These are phyloP conservation scores for Poa annua DNA, from an alignment of 176 grass and related monocot species.

Conservation along the genomic window DNA sequence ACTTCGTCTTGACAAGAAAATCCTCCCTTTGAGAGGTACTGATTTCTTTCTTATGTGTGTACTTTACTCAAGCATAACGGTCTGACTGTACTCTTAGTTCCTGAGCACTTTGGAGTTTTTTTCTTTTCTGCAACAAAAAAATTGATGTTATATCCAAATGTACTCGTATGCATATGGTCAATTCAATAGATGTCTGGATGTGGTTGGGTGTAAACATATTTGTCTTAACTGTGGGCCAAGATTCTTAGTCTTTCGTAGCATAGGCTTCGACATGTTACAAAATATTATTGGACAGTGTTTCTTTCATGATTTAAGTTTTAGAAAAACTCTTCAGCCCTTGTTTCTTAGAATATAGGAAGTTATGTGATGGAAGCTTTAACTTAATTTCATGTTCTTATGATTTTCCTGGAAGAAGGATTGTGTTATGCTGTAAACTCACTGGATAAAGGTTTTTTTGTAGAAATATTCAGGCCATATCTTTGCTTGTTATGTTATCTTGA, in stretches of 20 bases:
- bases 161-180: neutral
- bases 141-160: neutral
- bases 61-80: neutral
- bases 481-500: neutral
- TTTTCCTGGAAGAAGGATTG: slow-evolving; percentile 1
- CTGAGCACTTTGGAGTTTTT: neutral
- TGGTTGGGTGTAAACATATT: neutral
- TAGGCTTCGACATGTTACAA: neutral
- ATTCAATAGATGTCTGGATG: slow-evolving; percentile 13
- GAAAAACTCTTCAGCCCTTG: neutral
- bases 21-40: slow-evolving; percentile 43
- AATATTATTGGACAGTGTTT: neutral
- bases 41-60: neutral
- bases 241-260: neutral
- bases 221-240: neutral
- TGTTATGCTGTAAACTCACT: neutral
- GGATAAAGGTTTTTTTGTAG: neutral
- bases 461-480: neutral
- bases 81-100: neutral
- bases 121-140: neutral
- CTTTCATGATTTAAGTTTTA: neutral
- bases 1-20: slow-evolving; percentile 34
- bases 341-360: neutral
- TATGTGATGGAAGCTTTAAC: neutral
- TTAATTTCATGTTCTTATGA: neutral